Base-by-base conservation (phyloP, 305 asterid species). In the Fraxinus floribunda region DNA sequence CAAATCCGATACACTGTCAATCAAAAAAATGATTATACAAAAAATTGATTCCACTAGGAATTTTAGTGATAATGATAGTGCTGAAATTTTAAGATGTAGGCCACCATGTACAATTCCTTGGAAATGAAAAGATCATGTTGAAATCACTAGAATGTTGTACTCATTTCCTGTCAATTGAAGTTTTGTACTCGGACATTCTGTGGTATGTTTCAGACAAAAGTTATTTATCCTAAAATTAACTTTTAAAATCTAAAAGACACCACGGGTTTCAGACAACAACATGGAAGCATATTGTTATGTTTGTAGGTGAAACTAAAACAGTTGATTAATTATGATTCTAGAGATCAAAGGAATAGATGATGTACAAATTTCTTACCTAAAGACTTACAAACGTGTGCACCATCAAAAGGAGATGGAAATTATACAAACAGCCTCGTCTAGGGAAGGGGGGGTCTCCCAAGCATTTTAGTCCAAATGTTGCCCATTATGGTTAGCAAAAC, bases 1-100 rank as follows among this genome's bases (percentile, higher is more conserved):
- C 92, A 96, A 90, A 93, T 94, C 99, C 41, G 99, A 94, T 78
- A 94, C 97, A 86, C 98, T 94, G 97, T 71, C 83, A 86, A 85
- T 41, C 34, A 76, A 76, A 84, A 75, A 72, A 78, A 83, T 84
- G 83, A 83, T 82, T 82, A 83, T 80, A 36, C 41, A 39, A 4
- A n/a, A 68, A 80, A 81, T 13, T 60, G 78, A 22, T 55, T 55
- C 66, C 66, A 55, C 26, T n/a, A 55, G 26, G 66, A 55, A n/a
- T 55, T 55, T 55, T 55, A 55, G 66, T 55, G 24, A 55, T 55
- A 55, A 70, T 70, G 20, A 30, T 70, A 66, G 16, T 66, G 11
- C 29, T 20, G 72, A 64, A 64, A 64, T 64, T 22, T 64, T 22
- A 64, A 64, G 72, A 64, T 64, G 34, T 22, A 60, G 29, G 15